Evolutionary conservation across 257 asterid species (phyloP).

Genomic region (Solanum sejunctum): DNA sequence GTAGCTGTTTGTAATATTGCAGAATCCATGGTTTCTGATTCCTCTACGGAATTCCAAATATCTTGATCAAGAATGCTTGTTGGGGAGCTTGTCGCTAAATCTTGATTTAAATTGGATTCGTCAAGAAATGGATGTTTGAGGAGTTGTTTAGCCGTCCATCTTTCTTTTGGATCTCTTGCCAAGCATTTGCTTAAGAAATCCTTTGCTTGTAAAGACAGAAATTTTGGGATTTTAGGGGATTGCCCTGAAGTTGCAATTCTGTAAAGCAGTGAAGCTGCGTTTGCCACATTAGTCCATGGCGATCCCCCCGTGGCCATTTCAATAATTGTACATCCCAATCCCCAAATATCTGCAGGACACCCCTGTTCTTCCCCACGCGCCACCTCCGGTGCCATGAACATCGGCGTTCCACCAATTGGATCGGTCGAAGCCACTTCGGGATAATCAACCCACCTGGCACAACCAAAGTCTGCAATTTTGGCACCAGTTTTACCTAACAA

Average conservation of each 20-base stretch:
- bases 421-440: neutral
- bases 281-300: slow-evolving; percentile 45
- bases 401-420: slow-evolving; percentile 46
- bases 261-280: slow-evolving; percentile 21
- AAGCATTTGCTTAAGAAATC: slow-evolving; percentile 61
- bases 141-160: slow-evolving; percentile 58
- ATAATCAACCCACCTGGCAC: slow-evolving; percentile 33
- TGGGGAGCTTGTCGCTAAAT: slow-evolving; percentile 26
- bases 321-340: slow-evolving; percentile 59
- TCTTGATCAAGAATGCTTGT: slow-evolving; percentile 59
- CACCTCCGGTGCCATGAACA: slow-evolving; percentile 77
- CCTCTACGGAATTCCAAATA: slow-evolving; percentile 51
- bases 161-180: slow-evolving; percentile 29
- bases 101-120: neutral
- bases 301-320: slow-evolving; percentile 59
- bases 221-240: slow-evolving; percentile 40
- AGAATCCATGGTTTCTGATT: slow-evolving; percentile 4
- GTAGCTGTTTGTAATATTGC: neutral
- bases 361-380: slow-evolving; percentile 64
- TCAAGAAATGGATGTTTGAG: slow-evolving; percentile 49
- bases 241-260: slow-evolving; percentile 52
- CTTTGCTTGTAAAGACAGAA: slow-evolving; percentile 35
- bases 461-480: slow-evolving; percentile 66
- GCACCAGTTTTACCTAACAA: slow-evolving; percentile 25
- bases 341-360: slow-evolving; percentile 68